A percentile compares a stretch with the other conserved stretches of the same genome.
Conservation (phyloP, 768 basidiomycete genomes). For the Suillus brevipes region DNA sequence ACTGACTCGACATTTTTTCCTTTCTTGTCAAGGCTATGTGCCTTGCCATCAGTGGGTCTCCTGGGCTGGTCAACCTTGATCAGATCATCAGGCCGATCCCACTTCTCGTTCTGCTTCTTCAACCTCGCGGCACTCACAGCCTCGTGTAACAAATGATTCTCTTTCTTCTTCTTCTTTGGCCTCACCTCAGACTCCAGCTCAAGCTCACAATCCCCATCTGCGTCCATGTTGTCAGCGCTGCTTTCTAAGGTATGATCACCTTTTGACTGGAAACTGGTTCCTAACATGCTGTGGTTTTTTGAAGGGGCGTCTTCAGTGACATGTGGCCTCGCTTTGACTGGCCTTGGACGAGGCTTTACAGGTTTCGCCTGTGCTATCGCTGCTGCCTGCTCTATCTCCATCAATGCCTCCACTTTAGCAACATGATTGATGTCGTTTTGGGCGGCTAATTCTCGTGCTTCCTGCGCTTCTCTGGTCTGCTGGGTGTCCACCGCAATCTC, state of each 20-base stretch:
- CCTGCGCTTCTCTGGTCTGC: constrained; percentile 4
- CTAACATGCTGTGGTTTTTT: no score
- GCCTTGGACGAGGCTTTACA: not conserved
- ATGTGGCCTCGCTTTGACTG: no score
- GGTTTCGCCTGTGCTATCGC: not conserved
- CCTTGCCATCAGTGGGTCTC: not conserved
- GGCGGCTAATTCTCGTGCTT: not conserved
- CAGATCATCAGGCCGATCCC: not conserved
- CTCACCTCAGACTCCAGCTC: not conserved
- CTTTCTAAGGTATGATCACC: not conserved
- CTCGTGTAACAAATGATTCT: not conserved
- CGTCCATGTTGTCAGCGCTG: not conserved
- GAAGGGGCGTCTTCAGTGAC: no score
- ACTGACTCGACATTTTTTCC: constrained; percentile 1
- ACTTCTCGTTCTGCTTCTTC: not conserved
- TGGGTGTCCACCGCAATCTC: constrained; percentile 9
- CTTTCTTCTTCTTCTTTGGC: not conserved
- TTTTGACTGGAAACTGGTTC: no score
- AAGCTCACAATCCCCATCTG: not conserved
- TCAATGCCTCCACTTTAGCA: constrained; percentile 5
- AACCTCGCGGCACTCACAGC: not conserved
- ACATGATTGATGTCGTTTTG: constrained; percentile 2
- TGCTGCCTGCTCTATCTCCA: constrained; percentile 4
- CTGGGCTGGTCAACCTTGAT: not conserved
- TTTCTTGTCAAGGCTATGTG: not conserved